Evolutionary conservation across 2,329 filamentous ascomycete species (phyloP), one percentile per base, ranked within the genome.

Genomic region (Pseudogymnoascus sp.): DNA sequence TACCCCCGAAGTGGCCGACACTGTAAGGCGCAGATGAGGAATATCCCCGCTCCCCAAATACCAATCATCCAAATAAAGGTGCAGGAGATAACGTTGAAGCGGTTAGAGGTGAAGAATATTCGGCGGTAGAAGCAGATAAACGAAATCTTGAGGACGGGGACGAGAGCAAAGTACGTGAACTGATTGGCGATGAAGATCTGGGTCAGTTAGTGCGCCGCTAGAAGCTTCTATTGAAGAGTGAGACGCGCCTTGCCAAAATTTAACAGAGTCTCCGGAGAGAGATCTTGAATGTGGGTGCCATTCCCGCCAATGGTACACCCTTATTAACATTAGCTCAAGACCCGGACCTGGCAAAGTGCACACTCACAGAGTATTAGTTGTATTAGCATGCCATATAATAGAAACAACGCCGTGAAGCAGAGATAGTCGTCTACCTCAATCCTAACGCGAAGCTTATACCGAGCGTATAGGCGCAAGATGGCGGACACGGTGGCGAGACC

Each of bases 1-100:
- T 62, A 67, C 57, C 54, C 66, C 3, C 61, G 60, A 22, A 65
- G 54, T 1, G 65, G 64, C 3, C 59, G 47, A 57, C 65, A 69
- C 14, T 63, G 64, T 5, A 65, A 67, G 1, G 65, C 61, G 16
- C 64, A 67, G 57, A 67, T 62, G n/a, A 43, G 47, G 16, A 54
- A 54, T 54, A 54, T 54, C 9, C 47, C 47, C 12, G 47, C 47
- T 7, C 47, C 47, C 60, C 62, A 65, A 2, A 63, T 64, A 4
- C 57, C 54, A 43, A 67, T 61, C 2, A 59, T 62, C 65, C 67
- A 68, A 3, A 60, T 16, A 6, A 68, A 20, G 3, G 66, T 65
- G 22, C 64, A 66, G 6, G 47, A 58, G 12, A 67, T 61, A 6
- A 62, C 61, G 12, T 43, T 61, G 18, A 57, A 68, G 8, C 47